Evolutionary conservation across 257 asterid species (phyloP).

Genomic region (Solanum pennellii): DNA sequence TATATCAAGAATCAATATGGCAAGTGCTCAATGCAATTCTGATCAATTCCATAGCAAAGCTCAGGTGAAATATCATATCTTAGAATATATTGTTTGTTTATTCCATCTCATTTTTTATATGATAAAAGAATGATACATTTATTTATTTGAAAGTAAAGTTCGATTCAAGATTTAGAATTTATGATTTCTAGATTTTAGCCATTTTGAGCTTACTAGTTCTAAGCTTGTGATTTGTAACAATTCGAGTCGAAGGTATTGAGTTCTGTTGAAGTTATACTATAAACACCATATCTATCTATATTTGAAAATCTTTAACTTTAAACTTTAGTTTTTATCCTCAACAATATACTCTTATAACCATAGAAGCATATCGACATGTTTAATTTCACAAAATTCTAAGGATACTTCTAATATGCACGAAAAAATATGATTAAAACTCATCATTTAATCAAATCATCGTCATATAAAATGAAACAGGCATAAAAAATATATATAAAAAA

Average conservation of each 20-base stretch:
- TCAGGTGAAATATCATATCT: not conserved
- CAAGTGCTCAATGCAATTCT: slow-evolving; percentile 26
- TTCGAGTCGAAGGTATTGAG: not conserved
- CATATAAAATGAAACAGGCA: not conserved
- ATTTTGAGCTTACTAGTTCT: not conserved
- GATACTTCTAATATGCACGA: not conserved
- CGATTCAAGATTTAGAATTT: not conserved
- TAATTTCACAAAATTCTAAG: not conserved
- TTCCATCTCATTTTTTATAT: not conserved
- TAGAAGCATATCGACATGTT: not conserved
- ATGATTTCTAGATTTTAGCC: not conserved
- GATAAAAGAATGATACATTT: not conserved
- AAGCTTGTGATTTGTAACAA: not conserved
- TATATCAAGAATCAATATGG: slow-evolving; percentile 14
- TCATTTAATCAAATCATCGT: not conserved
- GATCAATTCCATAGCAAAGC: slow-evolving; percentile 19
- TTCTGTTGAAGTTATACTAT: fast-evolving
- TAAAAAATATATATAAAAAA: not conserved
- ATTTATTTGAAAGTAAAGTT: not conserved
- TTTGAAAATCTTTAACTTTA: not conserved
- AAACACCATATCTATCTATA: not conserved
- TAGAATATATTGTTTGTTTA: not conserved
- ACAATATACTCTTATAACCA: not conserved
- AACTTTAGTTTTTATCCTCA: not conserved
- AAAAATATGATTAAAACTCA: not conserved